These are phyloP conservation scores for Effrenium voratum DNA, from an alignment of 73 alveolate species.

Conservation along the genomic window DNA sequence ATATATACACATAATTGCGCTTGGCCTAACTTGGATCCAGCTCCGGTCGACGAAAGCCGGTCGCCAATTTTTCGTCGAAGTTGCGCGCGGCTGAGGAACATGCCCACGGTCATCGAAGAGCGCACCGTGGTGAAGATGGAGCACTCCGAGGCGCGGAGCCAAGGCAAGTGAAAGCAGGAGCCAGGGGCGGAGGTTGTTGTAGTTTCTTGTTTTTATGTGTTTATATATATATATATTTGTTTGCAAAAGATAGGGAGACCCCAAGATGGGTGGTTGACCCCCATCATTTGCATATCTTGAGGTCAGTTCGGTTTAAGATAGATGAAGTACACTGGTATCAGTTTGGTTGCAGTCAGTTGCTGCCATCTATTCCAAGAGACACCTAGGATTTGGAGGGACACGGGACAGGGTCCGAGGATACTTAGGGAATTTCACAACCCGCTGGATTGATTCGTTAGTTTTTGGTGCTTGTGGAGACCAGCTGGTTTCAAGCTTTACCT, in stretches of 20 bases:
- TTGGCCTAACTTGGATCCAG: no score
- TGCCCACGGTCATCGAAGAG: conserved; percentile 67
- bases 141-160: conserved; percentile 34
- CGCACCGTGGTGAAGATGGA: conserved; percentile 85
- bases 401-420: no score
- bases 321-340: background rate
- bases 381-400: no score
- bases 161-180: background rate
- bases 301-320: background rate
- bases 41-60: no score
- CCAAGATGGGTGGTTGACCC: background rate
- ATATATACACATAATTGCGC: no score
- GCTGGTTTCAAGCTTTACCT: no score
- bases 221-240: no score
- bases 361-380: no score
- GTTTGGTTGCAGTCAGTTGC: background rate
- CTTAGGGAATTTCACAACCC: no score
- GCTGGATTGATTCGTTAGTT: no score
- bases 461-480: no score
- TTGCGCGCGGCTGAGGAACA: conserved; percentile 43
- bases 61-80: background rate
- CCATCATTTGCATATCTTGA: background rate
- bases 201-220: background rate
- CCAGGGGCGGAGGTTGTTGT: background rate
- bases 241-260: no score